phyloP scores from a whole-genome alignment of 2,329 filamentous ascomycete genomes.

The Aspergillus tubingensis region DNA sequence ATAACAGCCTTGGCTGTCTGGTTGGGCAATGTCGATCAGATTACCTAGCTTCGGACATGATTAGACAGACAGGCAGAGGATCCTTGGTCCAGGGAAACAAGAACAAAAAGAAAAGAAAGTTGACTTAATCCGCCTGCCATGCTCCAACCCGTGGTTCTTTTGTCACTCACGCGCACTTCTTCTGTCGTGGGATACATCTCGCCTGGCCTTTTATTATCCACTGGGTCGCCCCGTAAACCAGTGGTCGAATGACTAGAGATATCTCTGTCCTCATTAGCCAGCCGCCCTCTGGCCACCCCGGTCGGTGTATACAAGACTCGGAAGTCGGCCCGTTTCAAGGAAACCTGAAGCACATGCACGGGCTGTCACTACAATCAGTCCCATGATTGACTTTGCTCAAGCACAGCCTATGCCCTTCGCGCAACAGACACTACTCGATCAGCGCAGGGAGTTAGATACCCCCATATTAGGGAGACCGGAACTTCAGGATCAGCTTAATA shows the following conservation, averaged over 20 bases:
- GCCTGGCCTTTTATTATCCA: slow-evolving; percentile 20
- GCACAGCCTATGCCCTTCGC: not conserved
- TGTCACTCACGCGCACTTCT: slow-evolving; percentile 25
- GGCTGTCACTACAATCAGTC: not conserved
- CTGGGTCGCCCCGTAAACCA: slow-evolving; percentile 32
- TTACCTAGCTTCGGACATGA: slow-evolving; percentile 71
- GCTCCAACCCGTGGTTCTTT: slow-evolving; percentile 28
- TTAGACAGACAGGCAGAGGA: slow-evolving; percentile 69
- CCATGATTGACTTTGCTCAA: not conserved
- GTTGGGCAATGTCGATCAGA: slow-evolving; percentile 45
- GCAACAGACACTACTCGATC: not conserved
- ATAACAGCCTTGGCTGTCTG: slow-evolving; percentile 45
- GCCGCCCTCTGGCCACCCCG: slow-evolving; percentile 7
- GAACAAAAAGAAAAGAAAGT: slow-evolving; percentile 37
- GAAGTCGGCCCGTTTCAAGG: not conserved
- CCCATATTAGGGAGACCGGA: not conserved
- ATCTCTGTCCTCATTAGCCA: slow-evolving; percentile 10
- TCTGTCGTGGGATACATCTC: slow-evolving; percentile 20
- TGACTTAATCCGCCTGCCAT: slow-evolving; percentile 41
- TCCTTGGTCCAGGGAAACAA: slow-evolving; percentile 35
- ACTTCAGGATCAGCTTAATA: not conserved
- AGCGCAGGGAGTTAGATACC: not conserved
- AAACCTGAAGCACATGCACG: not conserved
- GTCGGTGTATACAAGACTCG: slow-evolving; percentile 20
- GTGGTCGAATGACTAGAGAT: slow-evolving; percentile 27